Conservation (phyloP, 495 filamentous ascomycete species). For the Thermochaetoides thermophila region DNA sequence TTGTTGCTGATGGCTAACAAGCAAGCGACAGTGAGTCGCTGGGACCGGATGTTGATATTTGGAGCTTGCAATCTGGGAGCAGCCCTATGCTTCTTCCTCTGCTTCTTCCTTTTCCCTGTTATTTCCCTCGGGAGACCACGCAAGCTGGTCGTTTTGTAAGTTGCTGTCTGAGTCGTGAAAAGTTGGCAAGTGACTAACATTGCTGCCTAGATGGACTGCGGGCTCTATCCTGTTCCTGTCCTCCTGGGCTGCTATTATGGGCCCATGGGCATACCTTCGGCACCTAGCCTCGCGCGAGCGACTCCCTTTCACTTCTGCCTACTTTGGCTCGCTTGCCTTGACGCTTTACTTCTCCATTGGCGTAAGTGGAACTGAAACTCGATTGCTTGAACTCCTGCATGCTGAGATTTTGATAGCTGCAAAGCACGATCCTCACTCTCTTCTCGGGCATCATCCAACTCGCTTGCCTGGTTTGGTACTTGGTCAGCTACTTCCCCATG, state of each 20-base stretch:
- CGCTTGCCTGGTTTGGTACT: slow-evolving; percentile 75
- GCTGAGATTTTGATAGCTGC: slow-evolving; percentile 42
- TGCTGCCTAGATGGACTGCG: slow-evolving; percentile 97
- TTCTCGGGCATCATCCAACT: slow-evolving; percentile 72
- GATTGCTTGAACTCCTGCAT: not conserved
- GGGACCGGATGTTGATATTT: slow-evolving; percentile 91
- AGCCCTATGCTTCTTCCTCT: slow-evolving; percentile 78
- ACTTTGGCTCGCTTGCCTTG: slow-evolving; percentile 85
- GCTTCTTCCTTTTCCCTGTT: slow-evolving; percentile 70
- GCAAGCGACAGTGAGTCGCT: slow-evolving; percentile 65
- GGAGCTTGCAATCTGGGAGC: slow-evolving; percentile 83
- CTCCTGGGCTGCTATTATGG: slow-evolving; percentile 91
- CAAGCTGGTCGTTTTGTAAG: slow-evolving; percentile 96
- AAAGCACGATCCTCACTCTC: slow-evolving; percentile 66
- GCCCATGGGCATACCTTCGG: slow-evolving; percentile 62
- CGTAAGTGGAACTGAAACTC: slow-evolving; percentile 61
- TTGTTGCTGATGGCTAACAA: slow-evolving; percentile 18
- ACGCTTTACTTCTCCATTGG: slow-evolving; percentile 85
- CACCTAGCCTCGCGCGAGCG: slow-evolving; percentile 77
- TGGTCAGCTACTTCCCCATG: slow-evolving; percentile 97
- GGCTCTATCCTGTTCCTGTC: slow-evolving; percentile 80
- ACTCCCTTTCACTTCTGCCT: slow-evolving; percentile 87
- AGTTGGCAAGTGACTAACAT: too few relatives aligned
- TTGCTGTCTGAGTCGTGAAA: slow-evolving; percentile 16
- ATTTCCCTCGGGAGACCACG: slow-evolving; percentile 61